These are phyloP conservation scores for Phytophthora capsici DNA, from an alignment of 352 stramenopile species.

Conservation along the genomic window DNA sequence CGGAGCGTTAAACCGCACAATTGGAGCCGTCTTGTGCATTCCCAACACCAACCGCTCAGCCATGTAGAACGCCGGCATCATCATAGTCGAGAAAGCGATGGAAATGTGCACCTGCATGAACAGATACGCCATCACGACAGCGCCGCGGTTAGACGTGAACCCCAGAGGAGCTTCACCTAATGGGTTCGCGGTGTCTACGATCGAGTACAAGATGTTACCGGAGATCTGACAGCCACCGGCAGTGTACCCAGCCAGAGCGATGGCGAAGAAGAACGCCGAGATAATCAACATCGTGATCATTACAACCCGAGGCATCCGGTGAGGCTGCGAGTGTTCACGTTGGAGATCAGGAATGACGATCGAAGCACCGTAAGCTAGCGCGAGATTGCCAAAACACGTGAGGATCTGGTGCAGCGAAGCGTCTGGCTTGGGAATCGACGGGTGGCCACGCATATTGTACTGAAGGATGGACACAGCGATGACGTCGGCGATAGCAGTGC, in stretches of 20 bases:
- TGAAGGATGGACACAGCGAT: slow-evolving; percentile 22
- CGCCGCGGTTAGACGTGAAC: slow-evolving; percentile 46
- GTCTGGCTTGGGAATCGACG: slow-evolving; percentile 24
- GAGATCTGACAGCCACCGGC: slow-evolving; percentile 26
- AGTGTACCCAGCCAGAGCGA: slow-evolving; percentile 15
- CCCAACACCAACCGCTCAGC: slow-evolving; percentile 20
- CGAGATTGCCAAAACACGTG: slow-evolving; percentile 23
- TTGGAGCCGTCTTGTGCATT: slow-evolving; percentile 36
- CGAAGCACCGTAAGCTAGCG: slow-evolving; percentile 15
- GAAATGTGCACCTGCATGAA: slow-evolving; percentile 55
- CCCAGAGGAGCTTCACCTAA: slow-evolving; percentile 37
- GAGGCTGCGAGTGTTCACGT: slow-evolving; percentile 22
- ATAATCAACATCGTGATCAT: slow-evolving; percentile 18
- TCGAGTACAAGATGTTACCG: slow-evolving; percentile 22
- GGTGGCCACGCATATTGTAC: slow-evolving; percentile 25
- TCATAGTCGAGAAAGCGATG: slow-evolving; percentile 54
- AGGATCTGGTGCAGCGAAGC: slow-evolving; percentile 15
- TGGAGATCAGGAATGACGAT: slow-evolving; percentile 23
- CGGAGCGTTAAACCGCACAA: slow-evolving; percentile 23
- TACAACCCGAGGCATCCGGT: slow-evolving; percentile 22
- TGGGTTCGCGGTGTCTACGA: slow-evolving; percentile 23
- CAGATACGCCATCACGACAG: slow-evolving; percentile 49
- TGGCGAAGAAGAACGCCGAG: slow-evolving; percentile 27
- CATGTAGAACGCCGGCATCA: slow-evolving; percentile 56
- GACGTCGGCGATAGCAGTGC: slow-evolving; percentile 21